phyloP scores from a whole-genome alignment of 129 eudicot genomes.

The Flaveria robusta region DNA sequence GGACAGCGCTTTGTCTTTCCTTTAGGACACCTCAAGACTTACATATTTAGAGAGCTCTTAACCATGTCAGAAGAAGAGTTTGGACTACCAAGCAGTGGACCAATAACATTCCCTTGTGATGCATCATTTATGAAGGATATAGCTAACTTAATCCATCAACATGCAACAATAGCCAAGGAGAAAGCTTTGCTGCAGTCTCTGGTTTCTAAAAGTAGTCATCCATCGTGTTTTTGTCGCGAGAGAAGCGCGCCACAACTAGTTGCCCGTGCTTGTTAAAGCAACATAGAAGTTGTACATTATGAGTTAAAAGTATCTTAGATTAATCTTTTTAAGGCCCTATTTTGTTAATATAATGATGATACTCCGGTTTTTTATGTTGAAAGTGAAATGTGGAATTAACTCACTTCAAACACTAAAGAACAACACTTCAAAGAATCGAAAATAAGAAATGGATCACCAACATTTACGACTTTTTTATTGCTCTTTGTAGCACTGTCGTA shows the following conservation, averaged over 20 bases:
- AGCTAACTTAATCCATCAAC: conserved; percentile 17
- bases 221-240: conserved; percentile 10
- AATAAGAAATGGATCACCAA: too few relatives aligned
- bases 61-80: conserved; percentile 54
- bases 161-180: conserved; percentile 16
- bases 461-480: too few relatives aligned
- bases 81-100: conserved; percentile 37
- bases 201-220: conserved; percentile 1
- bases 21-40: conserved; percentile 35
- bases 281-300: neutral
- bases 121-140: conserved; percentile 35
- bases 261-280: conserved; percentile 4
- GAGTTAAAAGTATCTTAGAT: conserved; percentile 1
- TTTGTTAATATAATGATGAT: too few relatives aligned
- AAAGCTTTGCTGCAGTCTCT: conserved; percentile 27
- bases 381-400: too few relatives aligned
- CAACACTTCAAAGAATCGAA: too few relatives aligned
- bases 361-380: too few relatives aligned
- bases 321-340: neutral
- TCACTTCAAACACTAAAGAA: too few relatives aligned
- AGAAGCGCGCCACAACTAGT: conserved; percentile 23
- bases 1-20: conserved; percentile 42
- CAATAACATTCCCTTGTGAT: conserved; percentile 39
- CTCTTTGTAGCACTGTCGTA: too few relatives aligned
- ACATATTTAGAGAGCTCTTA: conserved; percentile 48